A percentile compares a stretch with the other conserved stretches of the same genome.
phyloP scores from a whole-genome alignment of 331 rosid genomes.

The Quercus phellos region DNA sequence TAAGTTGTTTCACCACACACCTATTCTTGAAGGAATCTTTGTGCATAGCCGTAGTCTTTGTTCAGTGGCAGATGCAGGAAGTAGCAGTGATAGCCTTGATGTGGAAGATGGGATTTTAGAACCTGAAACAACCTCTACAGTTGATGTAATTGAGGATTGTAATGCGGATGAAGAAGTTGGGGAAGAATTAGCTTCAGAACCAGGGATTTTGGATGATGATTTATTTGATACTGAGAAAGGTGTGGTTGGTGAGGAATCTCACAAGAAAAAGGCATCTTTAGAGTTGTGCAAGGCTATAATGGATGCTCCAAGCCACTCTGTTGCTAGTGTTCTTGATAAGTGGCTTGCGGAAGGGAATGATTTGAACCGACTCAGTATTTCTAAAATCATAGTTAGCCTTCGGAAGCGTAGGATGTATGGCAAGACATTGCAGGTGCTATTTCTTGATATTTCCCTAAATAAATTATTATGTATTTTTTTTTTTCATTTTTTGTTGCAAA shows the following conservation, averaged over 20 bases:
- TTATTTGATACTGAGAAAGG: constrained; percentile 7
- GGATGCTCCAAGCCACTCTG: neutral
- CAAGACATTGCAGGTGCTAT: constrained; percentile 20
- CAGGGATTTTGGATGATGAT: neutral
- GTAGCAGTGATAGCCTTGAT: neutral
- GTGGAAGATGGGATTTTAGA: neutral
- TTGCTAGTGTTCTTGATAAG: neutral
- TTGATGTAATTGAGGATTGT: neutral
- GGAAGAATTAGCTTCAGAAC: neutral
- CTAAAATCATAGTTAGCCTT: constrained; percentile 3
- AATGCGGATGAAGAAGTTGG: neutral
- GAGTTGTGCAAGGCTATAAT: constrained; percentile 8
- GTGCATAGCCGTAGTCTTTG: neutral
- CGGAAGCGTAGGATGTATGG: constrained; percentile 5
- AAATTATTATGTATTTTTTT: neutral
- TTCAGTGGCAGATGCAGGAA: neutral
- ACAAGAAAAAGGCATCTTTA: constrained; percentile 11
- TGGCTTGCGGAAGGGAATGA: constrained; percentile 1
- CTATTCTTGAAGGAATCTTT: neutral
- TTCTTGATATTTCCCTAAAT: neutral
- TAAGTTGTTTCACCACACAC: neutral
- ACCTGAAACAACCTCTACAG: neutral
- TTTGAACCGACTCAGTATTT: constrained; percentile 3
- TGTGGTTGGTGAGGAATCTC: neutral
- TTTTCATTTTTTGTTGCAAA: neutral